phyloP scores from a whole-genome alignment of 164 flowering plant species.

The Buxus sempervirens region DNA sequence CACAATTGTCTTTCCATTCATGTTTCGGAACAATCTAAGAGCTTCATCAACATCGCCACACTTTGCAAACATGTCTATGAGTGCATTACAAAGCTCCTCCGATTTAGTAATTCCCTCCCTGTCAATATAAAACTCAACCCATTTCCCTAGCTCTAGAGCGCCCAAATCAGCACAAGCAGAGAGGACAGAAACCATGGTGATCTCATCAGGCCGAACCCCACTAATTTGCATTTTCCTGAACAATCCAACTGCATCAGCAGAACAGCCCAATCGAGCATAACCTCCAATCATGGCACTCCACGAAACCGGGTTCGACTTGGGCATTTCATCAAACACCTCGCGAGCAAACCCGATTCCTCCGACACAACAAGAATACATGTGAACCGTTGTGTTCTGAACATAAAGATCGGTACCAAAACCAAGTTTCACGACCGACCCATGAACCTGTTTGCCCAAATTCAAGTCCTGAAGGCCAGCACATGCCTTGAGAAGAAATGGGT shows the following conservation, averaged over 20 bases:
- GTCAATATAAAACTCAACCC: slow-evolving; percentile 42
- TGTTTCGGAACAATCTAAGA: slow-evolving; percentile 31
- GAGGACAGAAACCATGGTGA: slow-evolving; percentile 45
- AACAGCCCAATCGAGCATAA: slow-evolving; percentile 31
- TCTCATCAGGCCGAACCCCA: slow-evolving; percentile 41
- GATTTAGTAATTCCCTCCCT: slow-evolving; percentile 27
- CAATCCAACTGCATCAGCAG: slow-evolving; percentile 37
- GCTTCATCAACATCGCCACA: slow-evolving; percentile 57
- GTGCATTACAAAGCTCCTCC: slow-evolving; percentile 41
- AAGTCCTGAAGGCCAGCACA: slow-evolving; percentile 41
- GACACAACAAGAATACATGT: slow-evolving; percentile 38
- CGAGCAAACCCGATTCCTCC: slow-evolving; percentile 35
- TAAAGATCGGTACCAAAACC: slow-evolving; percentile 43
- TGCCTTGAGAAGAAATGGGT: slow-evolving; percentile 54
- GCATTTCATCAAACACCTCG: slow-evolving; percentile 43
- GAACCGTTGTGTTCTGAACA: slow-evolving; percentile 50
- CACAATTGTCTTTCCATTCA: slow-evolving; percentile 39
- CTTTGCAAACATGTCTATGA: slow-evolving; percentile 58
- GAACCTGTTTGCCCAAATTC: slow-evolving; percentile 38
- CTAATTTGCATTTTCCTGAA: slow-evolving; percentile 44
- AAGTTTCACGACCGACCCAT: slow-evolving; percentile 41
- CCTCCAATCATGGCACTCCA: slow-evolving; percentile 64
- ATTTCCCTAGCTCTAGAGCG: slow-evolving; percentile 51
- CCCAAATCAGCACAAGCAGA: slow-evolving; percentile 52
- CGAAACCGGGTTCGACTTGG: slow-evolving; percentile 31